Base-by-base conservation (phyloP, 73 alveolate genomes). In the Paramecium primaurelia region DNA sequence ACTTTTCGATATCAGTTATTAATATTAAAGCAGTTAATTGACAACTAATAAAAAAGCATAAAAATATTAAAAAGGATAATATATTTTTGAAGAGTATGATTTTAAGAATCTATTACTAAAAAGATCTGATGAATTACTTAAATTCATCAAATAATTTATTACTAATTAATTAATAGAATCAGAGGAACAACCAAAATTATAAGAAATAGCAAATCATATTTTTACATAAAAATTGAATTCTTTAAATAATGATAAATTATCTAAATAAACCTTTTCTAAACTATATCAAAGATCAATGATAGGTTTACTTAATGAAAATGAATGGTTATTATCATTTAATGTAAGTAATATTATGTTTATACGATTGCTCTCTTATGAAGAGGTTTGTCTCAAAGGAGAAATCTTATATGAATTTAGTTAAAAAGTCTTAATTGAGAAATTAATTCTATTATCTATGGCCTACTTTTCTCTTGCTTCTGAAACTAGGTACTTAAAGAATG, bases 351-450 rank as follows among this genome's bases (percentile, higher is more conserved):
- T 75, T 4, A 30, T 75, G 68, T 42, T 32, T 18, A 38, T 75
- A 10, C 30, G 60, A 3, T 42, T 42, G 20, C 58, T 38, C 1
- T 16, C 34, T 10, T 75, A 75, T 75, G 68, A 75, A 36, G 88
- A 75, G 6, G 60, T 75, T 4, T 75, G 88, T 75, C 40, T 75
- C 16, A 42, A 75, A 42, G 88, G 88, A 75, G 88, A 75, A 75
- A 38, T 38, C 5, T 18, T 75, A 30, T 75, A 75, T 12, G 88
- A 75, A 75, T 75, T 75, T 38, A 75, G 88, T 38, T 38, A 75
- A 38, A 75, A 42, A 34, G 60, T 75, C 22, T 38, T 75, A 36
- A 26, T 20, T 75, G 88, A 75, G 10, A 75, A 75, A 75, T 14
- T 38, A 4, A 22, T 75, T 6, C 47, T 75, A 2, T 42, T 75